A percentile compares a stretch with the other conserved stretches of the same genome.
These are phyloP conservation scores for Climacium dendroides DNA, from an alignment of 225 moss, liverwort and hornwort species.

Conservation along the genomic window DNA sequence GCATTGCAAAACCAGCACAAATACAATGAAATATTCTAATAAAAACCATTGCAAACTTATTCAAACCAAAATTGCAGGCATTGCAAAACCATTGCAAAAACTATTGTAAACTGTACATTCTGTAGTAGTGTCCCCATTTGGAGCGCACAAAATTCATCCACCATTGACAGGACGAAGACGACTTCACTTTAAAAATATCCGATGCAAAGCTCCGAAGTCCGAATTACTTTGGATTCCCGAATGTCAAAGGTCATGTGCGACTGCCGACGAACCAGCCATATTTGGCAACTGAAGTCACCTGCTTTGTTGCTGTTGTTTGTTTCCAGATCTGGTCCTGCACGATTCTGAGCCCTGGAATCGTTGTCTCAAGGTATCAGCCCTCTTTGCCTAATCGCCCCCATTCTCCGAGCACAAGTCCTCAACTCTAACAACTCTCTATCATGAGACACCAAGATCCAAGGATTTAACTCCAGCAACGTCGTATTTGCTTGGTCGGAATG, in stretches of 20 bases:
- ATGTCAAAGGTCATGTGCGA: background rate
- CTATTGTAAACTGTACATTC: no score
- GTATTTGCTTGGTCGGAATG: background rate
- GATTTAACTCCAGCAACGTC: slow-evolving; percentile 16
- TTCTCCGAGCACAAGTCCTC: background rate
- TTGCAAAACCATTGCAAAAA: no score
- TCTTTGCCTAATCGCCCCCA: background rate
- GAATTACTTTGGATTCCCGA: background rate
- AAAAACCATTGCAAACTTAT: no score
- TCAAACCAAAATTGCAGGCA: no score
- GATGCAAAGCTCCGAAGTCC: background rate
- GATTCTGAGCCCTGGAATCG: background rate
- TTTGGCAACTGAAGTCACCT: background rate
- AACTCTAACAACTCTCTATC: background rate
- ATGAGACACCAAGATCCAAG: background rate
- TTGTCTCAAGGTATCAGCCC: background rate
- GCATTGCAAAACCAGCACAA: no score
- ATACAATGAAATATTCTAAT: no score
- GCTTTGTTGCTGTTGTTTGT: background rate
- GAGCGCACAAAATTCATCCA: background rate
- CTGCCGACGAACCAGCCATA: background rate
- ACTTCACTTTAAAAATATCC: background rate
- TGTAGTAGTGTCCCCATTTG: background rate
- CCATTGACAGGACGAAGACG: background rate
- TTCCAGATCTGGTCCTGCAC: background rate